These are phyloP conservation scores for Closterium sp. DNA, from an alignment of 139 green algal genomes.

Conservation along the genomic window DNA sequence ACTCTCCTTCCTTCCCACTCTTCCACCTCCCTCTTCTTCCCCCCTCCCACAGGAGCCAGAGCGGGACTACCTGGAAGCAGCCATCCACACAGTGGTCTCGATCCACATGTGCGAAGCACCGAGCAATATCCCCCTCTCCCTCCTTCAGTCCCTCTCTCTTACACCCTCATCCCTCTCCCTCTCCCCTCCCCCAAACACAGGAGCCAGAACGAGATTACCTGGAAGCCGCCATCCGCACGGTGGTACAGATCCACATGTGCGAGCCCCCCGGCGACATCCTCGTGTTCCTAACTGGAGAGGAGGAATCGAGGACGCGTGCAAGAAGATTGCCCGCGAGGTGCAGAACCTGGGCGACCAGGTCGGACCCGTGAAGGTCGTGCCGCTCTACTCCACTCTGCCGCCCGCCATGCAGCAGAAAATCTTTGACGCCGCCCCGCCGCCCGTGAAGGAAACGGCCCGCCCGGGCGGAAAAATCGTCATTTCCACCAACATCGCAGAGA, in stretches of 20 bases:
- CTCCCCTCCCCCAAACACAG: too few species aligned
- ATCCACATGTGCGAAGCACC: too few species aligned
- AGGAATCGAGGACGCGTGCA: slow-evolving; percentile 99
- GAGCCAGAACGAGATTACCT: too few species aligned
- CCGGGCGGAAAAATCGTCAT: slow-evolving; percentile 95
- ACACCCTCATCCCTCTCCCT: too few species aligned
- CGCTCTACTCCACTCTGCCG: slow-evolving; percentile 95
- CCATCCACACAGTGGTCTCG: slow-evolving; percentile 96
- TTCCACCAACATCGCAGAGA: slow-evolving; percentile 99
- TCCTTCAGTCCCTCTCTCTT: too few species aligned
- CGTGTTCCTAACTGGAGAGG: slow-evolving; percentile 97
- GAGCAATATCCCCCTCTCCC: too few species aligned
- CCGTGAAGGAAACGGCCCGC: slow-evolving; percentile 28
- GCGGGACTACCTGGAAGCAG: slow-evolving; percentile 96
- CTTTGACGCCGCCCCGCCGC: slow-evolving; percentile 68
- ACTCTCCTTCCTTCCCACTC: neutral
- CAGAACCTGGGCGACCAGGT: slow-evolving; percentile 60
- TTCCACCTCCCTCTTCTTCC: neutral
- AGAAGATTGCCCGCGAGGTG: slow-evolving; percentile 82
- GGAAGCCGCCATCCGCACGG: too few species aligned
- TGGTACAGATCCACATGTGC: too few species aligned
- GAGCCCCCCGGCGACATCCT: slow-evolving; percentile 86
- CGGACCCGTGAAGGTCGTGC: slow-evolving; percentile 89
- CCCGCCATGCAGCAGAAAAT: slow-evolving; percentile 95
- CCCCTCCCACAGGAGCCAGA: slow-evolving; percentile 78